Evolutionary conservation across 495 filamentous ascomycete genomes (phyloP).

Genomic region (Penicillium manginii): DNA sequence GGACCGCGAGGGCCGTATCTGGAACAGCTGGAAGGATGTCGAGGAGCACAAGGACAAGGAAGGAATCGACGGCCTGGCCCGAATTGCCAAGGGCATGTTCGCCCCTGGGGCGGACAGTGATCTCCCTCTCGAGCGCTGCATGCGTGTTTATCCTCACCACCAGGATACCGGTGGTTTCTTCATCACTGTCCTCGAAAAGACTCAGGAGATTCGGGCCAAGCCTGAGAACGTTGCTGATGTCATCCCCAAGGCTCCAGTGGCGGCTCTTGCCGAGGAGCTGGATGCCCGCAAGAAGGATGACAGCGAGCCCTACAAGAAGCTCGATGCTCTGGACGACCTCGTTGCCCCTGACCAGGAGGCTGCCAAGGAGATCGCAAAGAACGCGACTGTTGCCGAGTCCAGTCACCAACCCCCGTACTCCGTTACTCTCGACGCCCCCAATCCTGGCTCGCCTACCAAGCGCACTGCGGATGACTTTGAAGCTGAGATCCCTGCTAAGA

Average conservation of each 20-base stretch:
- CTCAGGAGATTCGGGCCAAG: conserved; percentile 80
- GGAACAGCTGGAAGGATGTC: conserved; percentile 78
- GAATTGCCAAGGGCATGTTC: conserved; percentile 82
- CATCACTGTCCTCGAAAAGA: conserved; percentile 92
- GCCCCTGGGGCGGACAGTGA: conserved; percentile 61
- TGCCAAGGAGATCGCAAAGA: conserved; percentile 44
- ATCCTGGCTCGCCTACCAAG: conserved; percentile 35
- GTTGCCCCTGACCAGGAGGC: conserved; percentile 40
- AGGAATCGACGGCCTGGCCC: conserved; percentile 60
- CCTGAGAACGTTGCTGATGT: conserved; percentile 70
- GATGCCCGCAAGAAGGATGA: conserved; percentile 50
- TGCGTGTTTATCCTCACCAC: conserved; percentile 90
- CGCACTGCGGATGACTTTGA: conserved; percentile 46
- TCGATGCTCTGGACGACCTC: conserved; percentile 54
- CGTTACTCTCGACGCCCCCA: conserved; percentile 32
- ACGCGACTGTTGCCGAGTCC: conserved; percentile 47
- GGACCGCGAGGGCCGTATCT: conserved; percentile 76
- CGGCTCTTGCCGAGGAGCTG: conserved; percentile 59
- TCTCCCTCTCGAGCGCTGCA: conserved; percentile 85
- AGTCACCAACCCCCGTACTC: conserved; percentile 45
- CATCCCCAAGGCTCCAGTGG: conserved; percentile 52
- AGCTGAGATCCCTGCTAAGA: conserved; percentile 49
- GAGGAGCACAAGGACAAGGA: conserved; percentile 60
- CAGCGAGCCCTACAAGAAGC: conserved; percentile 47
- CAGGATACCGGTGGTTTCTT: conserved; percentile 98